Conservation (phyloP, 352 stramenopile species). For the Phytopythium cucurbitacearum region DNA sequence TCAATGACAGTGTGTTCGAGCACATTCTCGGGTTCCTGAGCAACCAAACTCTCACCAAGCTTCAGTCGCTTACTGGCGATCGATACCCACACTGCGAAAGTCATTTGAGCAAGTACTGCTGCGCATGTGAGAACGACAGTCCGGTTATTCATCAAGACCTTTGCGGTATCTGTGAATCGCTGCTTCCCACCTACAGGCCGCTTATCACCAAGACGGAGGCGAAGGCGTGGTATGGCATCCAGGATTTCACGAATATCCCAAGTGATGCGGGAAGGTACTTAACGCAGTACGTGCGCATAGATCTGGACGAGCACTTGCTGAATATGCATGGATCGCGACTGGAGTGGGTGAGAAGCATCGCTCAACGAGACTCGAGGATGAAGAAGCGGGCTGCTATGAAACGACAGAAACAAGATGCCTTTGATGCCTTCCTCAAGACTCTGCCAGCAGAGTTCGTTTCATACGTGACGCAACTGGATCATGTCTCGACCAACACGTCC, state of each 20-base stretch:
- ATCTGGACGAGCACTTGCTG: slow-evolving; percentile 16
- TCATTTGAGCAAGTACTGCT: slow-evolving; percentile 12
- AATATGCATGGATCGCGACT: slow-evolving; percentile 12
- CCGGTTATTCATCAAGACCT: slow-evolving; percentile 8
- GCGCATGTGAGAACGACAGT: slow-evolving; percentile 24
- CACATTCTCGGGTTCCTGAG: slow-evolving; percentile 14
- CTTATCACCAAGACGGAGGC: slow-evolving; percentile 13
- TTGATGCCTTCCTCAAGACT: slow-evolving; percentile 2
- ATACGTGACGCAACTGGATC: slow-evolving; percentile 3
- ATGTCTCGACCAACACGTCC: slow-evolving; percentile 2
- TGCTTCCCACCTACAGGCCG: slow-evolving; percentile 6
- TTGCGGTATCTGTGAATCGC: slow-evolving; percentile 9
- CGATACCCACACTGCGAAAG: slow-evolving; percentile 11
- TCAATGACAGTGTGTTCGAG: slow-evolving; percentile 11
- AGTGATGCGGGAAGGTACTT: slow-evolving; percentile 6
- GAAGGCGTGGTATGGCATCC: slow-evolving; percentile 9
- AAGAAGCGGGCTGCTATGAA: slow-evolving; percentile 8
- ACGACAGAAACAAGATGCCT: slow-evolving; percentile 9
- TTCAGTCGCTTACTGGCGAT: slow-evolving; percentile 21
- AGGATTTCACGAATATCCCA: slow-evolving; percentile 8
- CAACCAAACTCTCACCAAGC: slow-evolving; percentile 26
- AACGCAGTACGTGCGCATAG: slow-evolving; percentile 11
- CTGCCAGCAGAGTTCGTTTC: slow-evolving; percentile 6
- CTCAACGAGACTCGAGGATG: slow-evolving; percentile 3
- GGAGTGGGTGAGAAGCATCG: slow-evolving; percentile 12